A percentile compares a stretch with the other conserved stretches of the same genome.
Evolutionary conservation across 2,329 filamentous ascomycete species (phyloP).

Genomic region (Ophiostoma angusticollis): DNA sequence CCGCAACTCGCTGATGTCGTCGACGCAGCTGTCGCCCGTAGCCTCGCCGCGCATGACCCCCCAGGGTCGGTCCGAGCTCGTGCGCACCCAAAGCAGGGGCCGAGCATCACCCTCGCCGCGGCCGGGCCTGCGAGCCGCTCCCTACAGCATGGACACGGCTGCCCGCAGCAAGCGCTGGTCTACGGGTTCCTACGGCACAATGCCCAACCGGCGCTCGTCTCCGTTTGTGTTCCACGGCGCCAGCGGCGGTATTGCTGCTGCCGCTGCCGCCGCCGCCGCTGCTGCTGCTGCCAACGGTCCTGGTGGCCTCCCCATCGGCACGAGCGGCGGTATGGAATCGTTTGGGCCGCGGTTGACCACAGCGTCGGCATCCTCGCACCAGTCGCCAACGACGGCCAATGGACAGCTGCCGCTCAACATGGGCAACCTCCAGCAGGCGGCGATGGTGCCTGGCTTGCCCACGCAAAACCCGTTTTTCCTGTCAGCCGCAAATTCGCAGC

Average conservation of each 20-base stretch:
- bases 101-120: slow-evolving; percentile 60
- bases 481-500: slow-evolving; percentile 38
- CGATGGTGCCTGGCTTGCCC: slow-evolving; percentile 28
- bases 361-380: slow-evolving; percentile 27
- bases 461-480: slow-evolving; percentile 37
- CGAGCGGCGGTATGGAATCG: slow-evolving; percentile 29
- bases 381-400: slow-evolving; percentile 34
- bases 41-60: slow-evolving; percentile 55
- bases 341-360: slow-evolving; percentile 39
- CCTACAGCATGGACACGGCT: slow-evolving; percentile 57
- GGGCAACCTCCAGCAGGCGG: slow-evolving; percentile 42
- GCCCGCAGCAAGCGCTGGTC: slow-evolving; percentile 64
- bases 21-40: slow-evolving; percentile 59
- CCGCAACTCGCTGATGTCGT: slow-evolving; percentile 56
- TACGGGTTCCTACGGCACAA: slow-evolving; percentile 56
- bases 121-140: slow-evolving; percentile 53
- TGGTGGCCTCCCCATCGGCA: not conserved
- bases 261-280: no score
- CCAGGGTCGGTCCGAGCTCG: slow-evolving; percentile 47
- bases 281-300: no score
- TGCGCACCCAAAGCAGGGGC: slow-evolving; percentile 52
- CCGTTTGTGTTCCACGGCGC: slow-evolving; percentile 49
- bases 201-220: slow-evolving; percentile 40
- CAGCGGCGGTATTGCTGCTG: slow-evolving; percentile 18
- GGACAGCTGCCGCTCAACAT: slow-evolving; percentile 40